Evolutionary conservation across 345 rosid genomes (phyloP).

Genomic region (Turritis glabra): DNA sequence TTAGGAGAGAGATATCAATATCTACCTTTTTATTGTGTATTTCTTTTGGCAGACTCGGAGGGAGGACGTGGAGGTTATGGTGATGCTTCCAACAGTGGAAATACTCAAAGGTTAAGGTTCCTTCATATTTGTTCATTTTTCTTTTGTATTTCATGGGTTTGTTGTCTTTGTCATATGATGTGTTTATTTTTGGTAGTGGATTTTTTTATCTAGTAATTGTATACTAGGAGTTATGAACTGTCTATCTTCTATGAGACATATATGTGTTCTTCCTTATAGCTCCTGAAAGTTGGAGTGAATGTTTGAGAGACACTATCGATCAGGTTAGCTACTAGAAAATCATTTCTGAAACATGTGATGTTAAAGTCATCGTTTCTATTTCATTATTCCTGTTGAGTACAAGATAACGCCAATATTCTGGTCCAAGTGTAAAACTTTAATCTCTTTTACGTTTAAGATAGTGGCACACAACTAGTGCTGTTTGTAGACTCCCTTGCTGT

Average conservation of each 20-base stretch:
- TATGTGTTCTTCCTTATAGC: neutral
- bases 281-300: neutral
- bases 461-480: neutral
- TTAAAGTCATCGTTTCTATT: constrained; percentile 4
- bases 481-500: neutral
- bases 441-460: neutral
- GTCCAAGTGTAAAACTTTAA: neutral
- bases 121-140: constrained; percentile 25
- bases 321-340: neutral
- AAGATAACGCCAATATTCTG: neutral
- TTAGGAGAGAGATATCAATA: neutral
- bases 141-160: constrained; percentile 2
- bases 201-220: neutral
- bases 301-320: neutral
- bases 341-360: neutral
- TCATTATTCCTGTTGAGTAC: neutral
- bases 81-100: constrained; percentile 51
- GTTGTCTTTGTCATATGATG: neutral
- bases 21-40: neutral
- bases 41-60: constrained; percentile 71
- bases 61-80: constrained; percentile 67
- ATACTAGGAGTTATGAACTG: neutral
- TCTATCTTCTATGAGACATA: neutral
- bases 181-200: neutral
- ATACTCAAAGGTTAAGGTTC: constrained; percentile 61